Evolutionary conservation across 192 early-diverging fungal species (phyloP).

Genomic region (Obelidium mucronatum): DNA sequence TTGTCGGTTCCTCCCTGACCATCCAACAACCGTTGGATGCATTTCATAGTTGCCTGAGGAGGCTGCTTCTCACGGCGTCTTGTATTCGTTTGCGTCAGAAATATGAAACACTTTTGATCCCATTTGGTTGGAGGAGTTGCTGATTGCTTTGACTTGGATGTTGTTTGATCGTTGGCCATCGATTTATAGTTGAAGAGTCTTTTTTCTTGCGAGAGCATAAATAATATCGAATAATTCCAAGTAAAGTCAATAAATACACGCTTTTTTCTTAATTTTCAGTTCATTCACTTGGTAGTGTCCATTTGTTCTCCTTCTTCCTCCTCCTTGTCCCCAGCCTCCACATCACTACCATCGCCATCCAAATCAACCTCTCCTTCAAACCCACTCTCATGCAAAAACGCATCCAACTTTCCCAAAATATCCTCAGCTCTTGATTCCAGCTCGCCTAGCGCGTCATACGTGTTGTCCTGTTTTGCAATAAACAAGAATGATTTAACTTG

Average conservation of each 20-base stretch:
- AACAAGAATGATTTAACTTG: no score
- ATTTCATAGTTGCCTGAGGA: not conserved
- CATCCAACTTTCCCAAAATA: constrained; percentile 11
- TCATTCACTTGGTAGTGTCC: not conserved
- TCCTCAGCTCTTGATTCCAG: constrained; percentile 16
- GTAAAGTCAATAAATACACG: not conserved
- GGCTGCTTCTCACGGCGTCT: not conserved
- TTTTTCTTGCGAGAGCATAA: no score
- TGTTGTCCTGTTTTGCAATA: not conserved
- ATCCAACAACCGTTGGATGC: constrained; percentile 13
- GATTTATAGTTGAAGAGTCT: no score
- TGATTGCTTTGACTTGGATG: no score
- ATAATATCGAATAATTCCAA: not conserved
- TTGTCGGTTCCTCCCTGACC: not conserved
- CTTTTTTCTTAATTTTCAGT: no score
- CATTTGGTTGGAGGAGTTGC: not conserved
- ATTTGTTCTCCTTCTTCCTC: not conserved
- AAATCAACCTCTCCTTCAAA: constrained; percentile 4
- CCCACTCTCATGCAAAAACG: constrained; percentile 7
- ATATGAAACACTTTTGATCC: constrained; percentile 2
- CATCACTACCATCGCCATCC: no score
- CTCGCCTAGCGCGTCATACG: not conserved
- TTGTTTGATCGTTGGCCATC: no score
- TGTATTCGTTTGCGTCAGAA: not conserved
- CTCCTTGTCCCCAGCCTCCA: not conserved